phyloP scores from a whole-genome alignment of 768 basidiomycete genomes.

The Amanita inopinata region DNA sequence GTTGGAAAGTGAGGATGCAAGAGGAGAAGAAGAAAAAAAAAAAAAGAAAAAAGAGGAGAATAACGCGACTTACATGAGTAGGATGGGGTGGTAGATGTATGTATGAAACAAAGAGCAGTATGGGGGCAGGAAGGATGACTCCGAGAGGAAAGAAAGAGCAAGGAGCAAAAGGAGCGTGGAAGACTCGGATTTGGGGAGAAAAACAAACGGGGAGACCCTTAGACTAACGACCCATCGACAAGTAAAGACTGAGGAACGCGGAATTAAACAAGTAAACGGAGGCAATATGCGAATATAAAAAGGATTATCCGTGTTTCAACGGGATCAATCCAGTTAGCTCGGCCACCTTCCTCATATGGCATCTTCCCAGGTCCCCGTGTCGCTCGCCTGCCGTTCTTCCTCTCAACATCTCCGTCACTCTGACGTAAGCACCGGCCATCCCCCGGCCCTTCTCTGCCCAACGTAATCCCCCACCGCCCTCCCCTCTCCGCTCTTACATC shows the following conservation, averaged over 20 bases:
- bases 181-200: constrained; percentile 5
- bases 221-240: constrained; percentile 13
- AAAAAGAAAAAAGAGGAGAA: constrained; percentile 19
- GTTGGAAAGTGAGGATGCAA: too few relatives aligned
- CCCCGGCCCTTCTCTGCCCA: neutral
- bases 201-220: constrained; percentile 14
- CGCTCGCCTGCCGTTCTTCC: constrained; percentile 3
- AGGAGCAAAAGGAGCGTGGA: constrained; percentile 11
- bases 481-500: neutral
- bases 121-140: neutral
- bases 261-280: constrained; percentile 21
- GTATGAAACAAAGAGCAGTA: neutral
- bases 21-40: constrained; percentile 19
- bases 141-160: constrained; percentile 7
- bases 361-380: constrained; percentile 27
- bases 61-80: constrained; percentile 19
- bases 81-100: neutral
- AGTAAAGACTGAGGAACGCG: constrained; percentile 12
- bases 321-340: constrained; percentile 25
- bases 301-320: constrained; percentile 30
- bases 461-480: neutral
- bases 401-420: constrained; percentile 13
- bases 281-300: constrained; percentile 22
- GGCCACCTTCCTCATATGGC: constrained; percentile 16
- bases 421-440: constrained; percentile 15